Conservation (phyloP, 495 filamentous ascomycete genomes). For the Talaromyces adpressus region DNA sequence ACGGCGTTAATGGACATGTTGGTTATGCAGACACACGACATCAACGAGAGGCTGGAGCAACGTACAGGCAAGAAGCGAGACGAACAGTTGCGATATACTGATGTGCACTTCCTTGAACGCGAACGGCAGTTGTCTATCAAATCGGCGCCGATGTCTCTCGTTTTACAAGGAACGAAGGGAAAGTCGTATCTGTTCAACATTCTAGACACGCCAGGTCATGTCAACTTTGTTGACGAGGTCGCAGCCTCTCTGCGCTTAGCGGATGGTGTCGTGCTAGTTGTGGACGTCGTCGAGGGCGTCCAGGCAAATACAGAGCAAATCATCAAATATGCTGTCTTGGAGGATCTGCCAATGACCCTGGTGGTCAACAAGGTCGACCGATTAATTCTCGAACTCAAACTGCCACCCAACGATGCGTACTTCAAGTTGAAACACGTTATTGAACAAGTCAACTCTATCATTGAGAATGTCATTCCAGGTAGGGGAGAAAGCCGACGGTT, state of each 20-base stretch:
- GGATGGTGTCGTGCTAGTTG: slow-evolving; percentile 87
- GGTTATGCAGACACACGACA: slow-evolving; percentile 87
- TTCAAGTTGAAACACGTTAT: slow-evolving; percentile 98
- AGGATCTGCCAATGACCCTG: slow-evolving; percentile 81
- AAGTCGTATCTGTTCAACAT: slow-evolving; percentile 98
- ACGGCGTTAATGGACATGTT: slow-evolving; percentile 98
- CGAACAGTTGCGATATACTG: slow-evolving; percentile 91
- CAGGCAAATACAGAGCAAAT: slow-evolving; percentile 95
- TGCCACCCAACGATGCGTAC: slow-evolving; percentile 93
- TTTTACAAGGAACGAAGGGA: slow-evolving; percentile 77
- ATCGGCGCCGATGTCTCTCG: slow-evolving; percentile 86
- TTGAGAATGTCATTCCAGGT: slow-evolving; percentile 80
- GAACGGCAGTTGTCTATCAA: slow-evolving; percentile 92
- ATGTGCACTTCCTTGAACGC: slow-evolving; percentile 80
- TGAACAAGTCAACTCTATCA: slow-evolving; percentile 94
- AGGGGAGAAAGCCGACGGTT: slow-evolving; percentile 72
- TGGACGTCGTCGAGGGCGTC: slow-evolving; percentile 97
- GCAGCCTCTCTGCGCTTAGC: slow-evolving; percentile 79
- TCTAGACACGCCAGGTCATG: slow-evolving; percentile 92
- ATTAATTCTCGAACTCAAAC: slow-evolving; percentile 86
- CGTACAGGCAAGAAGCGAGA: slow-evolving; percentile 74
- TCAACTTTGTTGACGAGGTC: slow-evolving; percentile 97
- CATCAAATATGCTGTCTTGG: slow-evolving; percentile 88
- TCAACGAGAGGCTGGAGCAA: slow-evolving; percentile 68
- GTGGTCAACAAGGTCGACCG: slow-evolving; percentile 97